Conservation (phyloP, 805 yeast species). For the Ogataea pini region DNA sequence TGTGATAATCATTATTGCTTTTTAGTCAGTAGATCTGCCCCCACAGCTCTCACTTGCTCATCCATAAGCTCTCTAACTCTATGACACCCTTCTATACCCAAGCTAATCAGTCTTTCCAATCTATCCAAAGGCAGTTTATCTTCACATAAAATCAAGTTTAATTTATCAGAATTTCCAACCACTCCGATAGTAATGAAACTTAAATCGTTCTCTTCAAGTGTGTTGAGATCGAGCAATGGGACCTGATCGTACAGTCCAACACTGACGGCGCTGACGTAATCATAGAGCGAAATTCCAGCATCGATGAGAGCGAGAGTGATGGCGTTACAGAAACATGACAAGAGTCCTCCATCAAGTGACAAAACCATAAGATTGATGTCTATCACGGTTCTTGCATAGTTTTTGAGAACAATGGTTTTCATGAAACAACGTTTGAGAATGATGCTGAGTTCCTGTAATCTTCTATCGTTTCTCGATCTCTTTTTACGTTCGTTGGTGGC, state of each 20-base stretch:
- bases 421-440: slow-evolving; percentile 69
- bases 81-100: slow-evolving; percentile 87
- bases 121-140: slow-evolving; percentile 83
- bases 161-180: slow-evolving; percentile 77
- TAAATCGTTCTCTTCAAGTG: slow-evolving; percentile 81
- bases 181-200: slow-evolving; percentile 81
- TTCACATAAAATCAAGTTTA: slow-evolving; percentile 76
- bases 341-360: slow-evolving; percentile 86
- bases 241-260: slow-evolving; percentile 77
- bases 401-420: slow-evolving; percentile 68
- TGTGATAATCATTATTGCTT: no score
- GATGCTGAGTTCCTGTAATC: slow-evolving; percentile 66
- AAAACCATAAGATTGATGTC: slow-evolving; percentile 73
- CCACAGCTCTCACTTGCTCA: slow-evolving; percentile 74
- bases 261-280: slow-evolving; percentile 77
- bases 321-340: slow-evolving; percentile 80
- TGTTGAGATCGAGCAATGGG: slow-evolving; percentile 80
- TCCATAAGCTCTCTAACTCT: slow-evolving; percentile 85
- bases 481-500: slow-evolving; percentile 75
- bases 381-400: slow-evolving; percentile 85
- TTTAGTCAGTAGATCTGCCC: slow-evolving; percentile 44
- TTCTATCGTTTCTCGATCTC: slow-evolving; percentile 62
- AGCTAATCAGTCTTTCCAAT: slow-evolving; percentile 70
- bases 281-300: slow-evolving; percentile 94
- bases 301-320: slow-evolving; percentile 87